These are phyloP conservation scores for Talaromyces rugulosus DNA, from an alignment of 2,329 filamentous ascomycete genomes.

Conservation along the genomic window DNA sequence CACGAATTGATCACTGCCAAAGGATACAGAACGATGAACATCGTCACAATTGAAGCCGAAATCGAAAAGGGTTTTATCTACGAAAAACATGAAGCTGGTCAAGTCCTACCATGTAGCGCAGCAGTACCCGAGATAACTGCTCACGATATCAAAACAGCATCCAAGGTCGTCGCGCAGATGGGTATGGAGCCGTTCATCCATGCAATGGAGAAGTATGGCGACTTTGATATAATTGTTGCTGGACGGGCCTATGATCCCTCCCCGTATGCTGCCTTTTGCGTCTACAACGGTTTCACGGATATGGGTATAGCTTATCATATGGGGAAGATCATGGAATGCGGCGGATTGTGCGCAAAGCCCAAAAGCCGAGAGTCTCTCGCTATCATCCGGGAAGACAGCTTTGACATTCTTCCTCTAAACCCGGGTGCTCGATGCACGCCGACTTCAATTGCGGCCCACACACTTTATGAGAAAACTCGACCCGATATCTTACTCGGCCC, in stretches of 20 bases:
- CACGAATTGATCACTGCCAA: neutral
- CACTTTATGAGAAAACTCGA: slow-evolving; percentile 51
- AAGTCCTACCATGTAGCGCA: neutral
- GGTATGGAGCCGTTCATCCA: neutral
- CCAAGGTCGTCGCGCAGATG: neutral
- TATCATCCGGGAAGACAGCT: slow-evolving; percentile 41
- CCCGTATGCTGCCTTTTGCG: slow-evolving; percentile 30
- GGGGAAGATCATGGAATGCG: slow-evolving; percentile 56
- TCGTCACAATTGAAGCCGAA: neutral
- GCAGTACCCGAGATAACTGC: neutral
- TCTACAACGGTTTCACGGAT: neutral
- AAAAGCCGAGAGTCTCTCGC: slow-evolving; percentile 41
- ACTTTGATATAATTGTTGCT: slow-evolving; percentile 42
- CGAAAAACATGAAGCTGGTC: neutral
- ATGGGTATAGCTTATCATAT: slow-evolving; percentile 30
- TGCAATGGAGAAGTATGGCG: slow-evolving; percentile 24
- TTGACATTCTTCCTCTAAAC: slow-evolving; percentile 44
- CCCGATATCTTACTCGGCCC: slow-evolving; percentile 49
- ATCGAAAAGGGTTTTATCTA: neutral
- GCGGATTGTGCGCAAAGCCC: slow-evolving; percentile 41
- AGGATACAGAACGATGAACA: neutral
- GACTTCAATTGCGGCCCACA: slow-evolving; percentile 48
- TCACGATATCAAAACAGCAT: neutral
- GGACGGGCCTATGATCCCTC: slow-evolving; percentile 40
- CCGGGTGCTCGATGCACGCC: slow-evolving; percentile 41